Conservation (phyloP, 2,329 filamentous ascomycete species). For the Penicillium sp. region DNA sequence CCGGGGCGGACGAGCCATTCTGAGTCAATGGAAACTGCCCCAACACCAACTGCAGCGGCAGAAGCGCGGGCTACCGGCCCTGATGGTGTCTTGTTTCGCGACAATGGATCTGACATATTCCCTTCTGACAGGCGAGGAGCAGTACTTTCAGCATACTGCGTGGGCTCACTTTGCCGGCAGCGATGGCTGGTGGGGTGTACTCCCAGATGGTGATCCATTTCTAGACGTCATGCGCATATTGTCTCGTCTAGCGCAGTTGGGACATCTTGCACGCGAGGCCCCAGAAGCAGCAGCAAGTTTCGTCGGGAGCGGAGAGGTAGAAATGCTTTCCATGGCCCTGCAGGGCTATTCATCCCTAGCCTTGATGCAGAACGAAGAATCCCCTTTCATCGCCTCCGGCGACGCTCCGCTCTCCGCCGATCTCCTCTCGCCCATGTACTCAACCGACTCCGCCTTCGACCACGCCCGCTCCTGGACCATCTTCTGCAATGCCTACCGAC, state of each 20-base stretch:
- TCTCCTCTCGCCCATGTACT: not conserved
- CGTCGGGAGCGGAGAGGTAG: not conserved
- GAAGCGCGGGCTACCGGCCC: constrained; percentile 17
- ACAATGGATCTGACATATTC: constrained; percentile 44
- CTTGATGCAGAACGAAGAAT: not conserved
- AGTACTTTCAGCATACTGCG: constrained; percentile 34
- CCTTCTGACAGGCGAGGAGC: constrained; percentile 35
- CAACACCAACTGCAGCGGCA: constrained; percentile 11
- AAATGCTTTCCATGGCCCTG: constrained; percentile 7
- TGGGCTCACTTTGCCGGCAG: constrained; percentile 40
- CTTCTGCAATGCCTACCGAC: constrained; percentile 41
- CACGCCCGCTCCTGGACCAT: constrained; percentile 30
- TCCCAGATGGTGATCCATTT: constrained; percentile 13
- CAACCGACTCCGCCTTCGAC: constrained; percentile 18
- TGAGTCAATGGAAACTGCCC: constrained; percentile 22
- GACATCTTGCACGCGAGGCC: not conserved
- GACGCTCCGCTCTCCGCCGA: not conserved
- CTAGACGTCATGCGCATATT: constrained; percentile 16
- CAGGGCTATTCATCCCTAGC: not conserved
- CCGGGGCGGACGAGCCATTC: constrained; percentile 35
- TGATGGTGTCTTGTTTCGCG: constrained; percentile 44
- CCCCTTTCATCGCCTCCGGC: not conserved
- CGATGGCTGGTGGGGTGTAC: constrained; percentile 42
- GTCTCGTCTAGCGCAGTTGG: constrained; percentile 15
- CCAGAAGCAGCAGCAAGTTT: not conserved